phyloP scores from a whole-genome alignment of 768 basidiomycete genomes.

The Suillus clintonianus region DNA sequence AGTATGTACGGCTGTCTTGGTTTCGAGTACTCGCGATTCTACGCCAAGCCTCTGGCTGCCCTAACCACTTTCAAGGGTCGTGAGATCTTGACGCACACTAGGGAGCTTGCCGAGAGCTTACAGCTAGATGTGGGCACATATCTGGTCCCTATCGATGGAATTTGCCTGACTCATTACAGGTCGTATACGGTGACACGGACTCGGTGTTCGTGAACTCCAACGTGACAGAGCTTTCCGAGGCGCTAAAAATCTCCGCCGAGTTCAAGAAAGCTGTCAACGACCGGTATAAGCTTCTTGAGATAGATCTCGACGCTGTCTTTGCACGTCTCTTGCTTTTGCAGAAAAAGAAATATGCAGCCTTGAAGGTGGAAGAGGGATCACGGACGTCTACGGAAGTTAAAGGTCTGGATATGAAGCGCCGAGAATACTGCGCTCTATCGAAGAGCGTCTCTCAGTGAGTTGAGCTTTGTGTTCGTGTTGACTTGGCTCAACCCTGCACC shows the following conservation, averaged over 20 bases:
- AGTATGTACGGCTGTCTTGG: slow-evolving; percentile 99
- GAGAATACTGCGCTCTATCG: slow-evolving; percentile 91
- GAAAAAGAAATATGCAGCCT: slow-evolving; percentile 99
- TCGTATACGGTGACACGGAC: slow-evolving; percentile 98
- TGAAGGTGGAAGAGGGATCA: slow-evolving; percentile 87
- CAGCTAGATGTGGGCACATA: slow-evolving; percentile 78
- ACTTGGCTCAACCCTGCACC: not conserved
- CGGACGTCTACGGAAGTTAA: slow-evolving; percentile 87
- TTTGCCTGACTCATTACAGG: slow-evolving; percentile 46
- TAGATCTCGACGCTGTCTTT: slow-evolving; percentile 94
- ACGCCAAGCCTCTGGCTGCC: slow-evolving; percentile 94
- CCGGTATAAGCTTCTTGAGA: slow-evolving; percentile 92
- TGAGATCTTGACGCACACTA: slow-evolving; percentile 92
- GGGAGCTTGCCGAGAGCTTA: slow-evolving; percentile 88
- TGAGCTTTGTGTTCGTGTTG: not conserved
- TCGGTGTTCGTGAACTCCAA: slow-evolving; percentile 99
- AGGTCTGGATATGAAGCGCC: slow-evolving; percentile 97
- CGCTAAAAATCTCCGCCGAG: slow-evolving; percentile 85
- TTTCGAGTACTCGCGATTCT: slow-evolving; percentile 96
- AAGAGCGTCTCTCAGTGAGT: slow-evolving; percentile 92
- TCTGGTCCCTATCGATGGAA: not conserved
- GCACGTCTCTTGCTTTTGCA: slow-evolving; percentile 89
- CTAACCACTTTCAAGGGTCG: slow-evolving; percentile 97
- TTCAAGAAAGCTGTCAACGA: slow-evolving; percentile 98
- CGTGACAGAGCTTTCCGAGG: slow-evolving; percentile 83